Percentiles rank a stretch among this genome's conserved stretches.
Evolutionary conservation across 1,284 basidiomycete genomes (phyloP).

Genomic region (Singerocomus rubriflavus): DNA sequence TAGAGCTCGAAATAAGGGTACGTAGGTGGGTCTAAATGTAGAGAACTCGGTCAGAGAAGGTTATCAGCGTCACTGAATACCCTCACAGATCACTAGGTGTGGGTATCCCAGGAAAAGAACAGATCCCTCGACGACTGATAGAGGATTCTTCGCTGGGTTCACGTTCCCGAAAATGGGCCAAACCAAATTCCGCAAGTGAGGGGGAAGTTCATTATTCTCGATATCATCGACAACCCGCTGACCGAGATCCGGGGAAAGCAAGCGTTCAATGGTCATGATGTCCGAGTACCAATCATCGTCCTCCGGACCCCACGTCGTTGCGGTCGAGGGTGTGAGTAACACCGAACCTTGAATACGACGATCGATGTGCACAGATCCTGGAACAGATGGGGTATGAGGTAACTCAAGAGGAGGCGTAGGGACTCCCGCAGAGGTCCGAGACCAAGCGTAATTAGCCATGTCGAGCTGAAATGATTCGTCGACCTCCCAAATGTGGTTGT

Average conservation of each 20-base stretch:
- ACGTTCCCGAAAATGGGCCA: constrained; percentile 6
- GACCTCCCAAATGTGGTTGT: constrained; percentile 18
- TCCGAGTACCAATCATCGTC: constrained; percentile 22
- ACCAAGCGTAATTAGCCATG: constrained; percentile 67
- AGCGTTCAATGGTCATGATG: constrained; percentile 8
- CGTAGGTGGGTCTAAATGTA: constrained; percentile 34
- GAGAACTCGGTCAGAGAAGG: constrained; percentile 10
- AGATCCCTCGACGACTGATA: neutral
- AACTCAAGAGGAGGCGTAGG: constrained; percentile 41
- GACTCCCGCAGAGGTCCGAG: constrained; percentile 64
- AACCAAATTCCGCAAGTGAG: constrained; percentile 11
- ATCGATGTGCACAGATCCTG: constrained; percentile 56
- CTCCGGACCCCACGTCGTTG: constrained; percentile 34
- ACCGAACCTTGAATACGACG: constrained; percentile 56
- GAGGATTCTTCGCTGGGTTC: neutral
- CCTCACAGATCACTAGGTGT: constrained; percentile 36
- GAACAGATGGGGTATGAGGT: constrained; percentile 35
- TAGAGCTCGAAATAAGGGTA: constrained; percentile 50
- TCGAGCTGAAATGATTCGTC: constrained; percentile 41
- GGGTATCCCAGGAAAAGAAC: constrained; percentile 29
- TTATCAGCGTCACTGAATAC: neutral
- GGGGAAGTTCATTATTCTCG: neutral
- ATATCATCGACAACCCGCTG: constrained; percentile 42
- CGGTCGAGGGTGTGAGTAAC: constrained; percentile 47
- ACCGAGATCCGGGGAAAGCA: constrained; percentile 36